Evolutionary conservation across 2,329 filamentous ascomycete genomes (phyloP), one percentile per base, ranked within the genome.

Genomic region (Pseudocercospora macadamiae): DNA sequence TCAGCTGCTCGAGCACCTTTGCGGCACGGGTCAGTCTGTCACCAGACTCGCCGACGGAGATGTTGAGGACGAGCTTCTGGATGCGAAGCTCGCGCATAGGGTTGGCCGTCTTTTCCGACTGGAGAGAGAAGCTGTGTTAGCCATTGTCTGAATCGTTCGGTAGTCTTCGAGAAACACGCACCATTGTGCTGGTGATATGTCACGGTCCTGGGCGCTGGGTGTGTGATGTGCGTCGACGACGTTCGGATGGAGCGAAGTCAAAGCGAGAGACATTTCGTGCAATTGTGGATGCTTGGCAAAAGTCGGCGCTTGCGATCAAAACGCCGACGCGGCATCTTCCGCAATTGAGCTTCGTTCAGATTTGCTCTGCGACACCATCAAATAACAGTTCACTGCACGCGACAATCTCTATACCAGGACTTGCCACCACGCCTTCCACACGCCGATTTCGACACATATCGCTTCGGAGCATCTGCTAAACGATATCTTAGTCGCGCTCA

Each of bases 51-150:
- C 95, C 95, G 76, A 99, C 95, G 74, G 91, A 97, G 83, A 97
- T 97, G 89, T 97, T 97, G 80, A 97, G 90, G 82, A 96, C 93
- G 81, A 97, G 91, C 87, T 97, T 97, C 85, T 96, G 91, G 84
- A 97, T 95, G 86, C 92, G 91, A 80, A 97, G 91, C 86, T 99
- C 93, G 86, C 93, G 91, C 95, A 99, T 99, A 85, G 95, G 93
- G 88, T 99, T 99, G 80, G 86, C 84, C 80, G 85, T 80, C 87
- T 97, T 97, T 75, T 86, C 83, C 75, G n/a, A n/a, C n/a, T n/a
- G n/a, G n/a, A n/a, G n/a, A n/a, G n/a, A n/a, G n/a, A n/a, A n/a
- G n/a, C n/a, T n/a, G n/a, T n/a, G n/a, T n/a, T n/a, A n/a, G n/a
- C n/a, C n/a, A n/a, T n/a, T n/a, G n/a, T 8, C 18, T 28, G 26